Base-by-base conservation (phyloP, 306 rosid species). In the Pterocarpus santalinus region DNA sequence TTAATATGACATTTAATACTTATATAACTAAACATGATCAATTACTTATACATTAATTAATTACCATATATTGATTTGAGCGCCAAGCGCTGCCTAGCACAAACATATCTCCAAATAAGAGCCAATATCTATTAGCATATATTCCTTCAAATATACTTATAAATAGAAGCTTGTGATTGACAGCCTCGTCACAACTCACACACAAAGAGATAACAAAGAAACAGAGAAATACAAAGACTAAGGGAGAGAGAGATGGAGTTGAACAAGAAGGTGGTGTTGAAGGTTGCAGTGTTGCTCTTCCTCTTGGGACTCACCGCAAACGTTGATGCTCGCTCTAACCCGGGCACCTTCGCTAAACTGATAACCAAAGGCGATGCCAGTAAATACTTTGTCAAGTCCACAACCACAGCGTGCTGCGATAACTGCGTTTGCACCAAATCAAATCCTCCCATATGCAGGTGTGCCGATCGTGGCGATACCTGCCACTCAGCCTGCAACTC, bases 401-500 rank as follows among this genome's bases (percentile, higher is more conserved):
- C 77, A 2, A 44, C 72, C 7, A 71, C 5, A 1, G 72, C 77
- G 1, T 80, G 84, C 30, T 77, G 82, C 30, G 8, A 83, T n/a
- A 0, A 0, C 0, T 77, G 86, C 4, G 0, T 1, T 22, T 22
- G 28, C 28, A 22, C 28, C 28, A 22, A 22, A 22, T 22, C 28
- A 22, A 1, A 22, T 1, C 79, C 79, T 7, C 82, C 70, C 0
- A 36, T 33, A n/a, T 83, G 82, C 41, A 11, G 0, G 0, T 80
- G 73, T 56, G 2, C 0, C 0, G 84, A 22, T 22, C 28, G 28
- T 22, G 65, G 53, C 2, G 14, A 22, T 13, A 5, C 62, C 0
- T 82, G 85, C 16, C 85, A 75, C 85, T 57, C 77, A 14, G 81
- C 47, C 47, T 82, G 85, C 57, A n/a, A n/a, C n/a, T n/a, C n/a